Conservation (phyloP, 2,329 filamentous ascomycete genomes). For the Apiospora malaysiana region DNA sequence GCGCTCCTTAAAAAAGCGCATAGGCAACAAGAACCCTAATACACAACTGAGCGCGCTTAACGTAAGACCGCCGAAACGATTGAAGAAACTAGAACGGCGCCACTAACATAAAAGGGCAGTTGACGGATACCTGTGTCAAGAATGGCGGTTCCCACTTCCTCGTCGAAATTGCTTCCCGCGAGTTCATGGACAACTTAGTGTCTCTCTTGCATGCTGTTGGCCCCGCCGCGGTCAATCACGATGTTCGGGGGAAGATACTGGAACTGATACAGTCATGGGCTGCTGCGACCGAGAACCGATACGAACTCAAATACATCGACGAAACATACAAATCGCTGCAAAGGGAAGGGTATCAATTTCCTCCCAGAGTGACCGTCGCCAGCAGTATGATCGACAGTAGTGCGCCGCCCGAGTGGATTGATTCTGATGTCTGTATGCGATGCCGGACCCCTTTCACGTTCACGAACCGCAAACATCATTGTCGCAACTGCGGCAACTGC, state of each 20-base stretch:
- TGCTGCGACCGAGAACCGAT: slow-evolving; percentile 82
- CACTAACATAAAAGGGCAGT: slow-evolving; percentile 49
- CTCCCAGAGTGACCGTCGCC: slow-evolving; percentile 83
- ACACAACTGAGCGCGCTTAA: slow-evolving; percentile 94
- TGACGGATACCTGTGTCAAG: slow-evolving; percentile 98
- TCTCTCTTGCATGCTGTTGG: slow-evolving; percentile 87
- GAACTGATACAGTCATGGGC: slow-evolving; percentile 96
- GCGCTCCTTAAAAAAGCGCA: slow-evolving; percentile 90
- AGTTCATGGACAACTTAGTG: slow-evolving; percentile 97
- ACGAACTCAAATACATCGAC: slow-evolving; percentile 83
- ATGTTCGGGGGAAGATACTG: slow-evolving; percentile 88
- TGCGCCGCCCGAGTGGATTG: slow-evolving; percentile 96
- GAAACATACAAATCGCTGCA: slow-evolving; percentile 86
- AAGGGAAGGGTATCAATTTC: slow-evolving; percentile 86
- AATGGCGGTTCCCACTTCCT: slow-evolving; percentile 97
- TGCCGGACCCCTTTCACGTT: slow-evolving; percentile 96
- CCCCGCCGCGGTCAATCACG: slow-evolving; percentile 74
- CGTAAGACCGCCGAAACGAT: slow-evolving; percentile 54
- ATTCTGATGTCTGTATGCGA: slow-evolving; percentile 98
- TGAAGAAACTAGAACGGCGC: background rate
- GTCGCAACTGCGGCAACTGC: slow-evolving; percentile 95
- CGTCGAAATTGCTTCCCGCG: slow-evolving; percentile 90
- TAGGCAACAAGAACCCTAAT: slow-evolving; percentile 98
- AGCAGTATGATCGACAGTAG: slow-evolving; percentile 98
- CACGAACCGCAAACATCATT: slow-evolving; percentile 98